Conservation (phyloP, 148 eudicot species). For the Amaranthus cruentus region DNA sequence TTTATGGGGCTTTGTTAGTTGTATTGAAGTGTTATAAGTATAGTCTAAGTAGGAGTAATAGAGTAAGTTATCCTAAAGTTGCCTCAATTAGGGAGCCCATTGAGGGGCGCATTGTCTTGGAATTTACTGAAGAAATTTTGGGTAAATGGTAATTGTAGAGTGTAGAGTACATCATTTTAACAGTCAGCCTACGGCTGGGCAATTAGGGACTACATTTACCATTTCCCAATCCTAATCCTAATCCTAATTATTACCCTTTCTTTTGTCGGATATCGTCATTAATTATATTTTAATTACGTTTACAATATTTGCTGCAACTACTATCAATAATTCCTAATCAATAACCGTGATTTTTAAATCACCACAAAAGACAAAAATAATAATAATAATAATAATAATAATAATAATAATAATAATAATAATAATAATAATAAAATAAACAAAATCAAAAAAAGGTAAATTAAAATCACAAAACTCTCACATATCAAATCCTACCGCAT, state of each 20-base stretch:
- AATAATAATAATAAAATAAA: too few relatives aligned
- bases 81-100: conserved; percentile 12
- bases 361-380: too few relatives aligned
- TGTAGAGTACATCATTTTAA: neutral
- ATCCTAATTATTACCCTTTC: conserved; percentile 1
- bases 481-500: too few relatives aligned
- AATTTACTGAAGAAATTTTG: conserved; percentile 18
- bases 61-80: neutral
- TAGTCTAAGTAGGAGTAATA: neutral
- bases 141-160: conserved; percentile 1
- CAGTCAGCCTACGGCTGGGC: neutral
- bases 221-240: neutral
- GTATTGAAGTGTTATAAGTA: neutral
- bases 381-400: too few relatives aligned
- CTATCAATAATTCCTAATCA: too few relatives aligned
- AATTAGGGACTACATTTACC: neutral
- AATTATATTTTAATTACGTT: conserved; percentile 6
- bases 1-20: neutral
- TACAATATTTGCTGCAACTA: neutral
- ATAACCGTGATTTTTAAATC: too few relatives aligned
- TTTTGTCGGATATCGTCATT: conserved; percentile 4
- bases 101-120: conserved; percentile 23
- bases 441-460: too few relatives aligned
- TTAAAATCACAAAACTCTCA: too few relatives aligned
- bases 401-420: too few relatives aligned